Evolutionary conservation across 805 yeast genomes (phyloP).

Genomic region (Candida nitratophila): DNA sequence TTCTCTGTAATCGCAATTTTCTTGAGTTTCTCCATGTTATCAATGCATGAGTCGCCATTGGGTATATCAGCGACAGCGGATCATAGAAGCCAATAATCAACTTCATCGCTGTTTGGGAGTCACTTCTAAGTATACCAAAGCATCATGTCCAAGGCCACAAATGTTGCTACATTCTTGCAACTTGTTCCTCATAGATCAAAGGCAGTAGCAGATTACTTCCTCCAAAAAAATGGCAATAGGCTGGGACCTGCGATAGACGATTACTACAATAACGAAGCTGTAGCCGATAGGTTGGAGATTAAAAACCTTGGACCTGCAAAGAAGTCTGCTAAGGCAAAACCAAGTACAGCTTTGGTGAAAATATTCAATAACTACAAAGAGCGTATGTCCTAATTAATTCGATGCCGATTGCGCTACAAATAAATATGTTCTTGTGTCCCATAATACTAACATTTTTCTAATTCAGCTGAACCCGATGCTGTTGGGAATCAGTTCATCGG

Average conservation of each 20-base stretch:
- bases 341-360: constrained; percentile 11
- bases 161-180: too few species aligned
- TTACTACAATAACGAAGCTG: constrained; percentile 13
- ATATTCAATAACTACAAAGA: constrained; percentile 29
- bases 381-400: constrained; percentile 11
- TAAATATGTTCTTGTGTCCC: background rate
- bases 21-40: too few species aligned
- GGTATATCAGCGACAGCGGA: too few species aligned
- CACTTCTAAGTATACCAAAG: too few species aligned
- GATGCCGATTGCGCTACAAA: background rate
- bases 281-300: constrained; percentile 6
- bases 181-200: too few species aligned
- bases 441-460: background rate
- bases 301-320: background rate
- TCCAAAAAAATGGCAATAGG: too few species aligned
- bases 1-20: too few species aligned
- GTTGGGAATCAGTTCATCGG: constrained; percentile 40
- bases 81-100: too few species aligned
- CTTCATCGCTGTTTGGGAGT: too few species aligned
- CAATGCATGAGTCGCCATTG: too few species aligned
- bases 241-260: constrained; percentile 14
- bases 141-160: too few species aligned
- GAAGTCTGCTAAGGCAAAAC: background rate
- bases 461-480: constrained; percentile 13
- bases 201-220: too few species aligned